A percentile compares a stretch with the other conserved stretches of the same genome.
Evolutionary conservation across 768 basidiomycete species (phyloP).

Genomic region (Leccinum sublutescens): DNA sequence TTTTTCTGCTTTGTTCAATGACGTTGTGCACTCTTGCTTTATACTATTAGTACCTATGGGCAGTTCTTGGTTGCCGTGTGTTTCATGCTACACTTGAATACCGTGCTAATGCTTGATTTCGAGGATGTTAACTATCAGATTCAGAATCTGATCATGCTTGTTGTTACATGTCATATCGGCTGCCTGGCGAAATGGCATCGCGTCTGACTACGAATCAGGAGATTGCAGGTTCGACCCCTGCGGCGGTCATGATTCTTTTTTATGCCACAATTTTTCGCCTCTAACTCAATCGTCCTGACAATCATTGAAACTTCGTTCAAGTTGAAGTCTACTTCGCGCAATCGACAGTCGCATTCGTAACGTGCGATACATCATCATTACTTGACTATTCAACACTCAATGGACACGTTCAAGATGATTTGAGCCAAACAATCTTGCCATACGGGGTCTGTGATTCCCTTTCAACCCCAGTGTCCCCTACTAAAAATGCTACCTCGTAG

Average conservation of each 20-base stretch:
- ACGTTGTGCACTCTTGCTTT: neutral
- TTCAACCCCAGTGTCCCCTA: constrained; percentile 30
- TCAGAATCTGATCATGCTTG: too few species aligned
- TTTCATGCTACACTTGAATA: neutral
- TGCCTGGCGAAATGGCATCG: constrained; percentile 92
- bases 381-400: neutral
- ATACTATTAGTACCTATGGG: neutral
- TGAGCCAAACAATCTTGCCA: constrained; percentile 47
- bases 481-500: constrained; percentile 53
- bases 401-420: neutral
- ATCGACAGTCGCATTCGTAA: neutral
- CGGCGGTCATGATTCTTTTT: constrained; percentile 9
- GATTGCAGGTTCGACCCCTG: constrained; percentile 92
- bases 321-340: too few species aligned
- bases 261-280: too few species aligned
- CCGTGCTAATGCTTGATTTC: too few species aligned
- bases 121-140: neutral
- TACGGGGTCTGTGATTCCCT: constrained; percentile 44
- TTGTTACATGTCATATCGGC: too few species aligned
- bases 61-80: neutral
- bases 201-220: constrained; percentile 94
- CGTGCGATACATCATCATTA: neutral
- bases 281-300: too few species aligned
- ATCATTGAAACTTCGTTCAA: too few species aligned
- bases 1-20: neutral